Base-by-base conservation (phyloP, 2,329 filamentous ascomycete species). In the Alternaria brassicicola region DNA sequence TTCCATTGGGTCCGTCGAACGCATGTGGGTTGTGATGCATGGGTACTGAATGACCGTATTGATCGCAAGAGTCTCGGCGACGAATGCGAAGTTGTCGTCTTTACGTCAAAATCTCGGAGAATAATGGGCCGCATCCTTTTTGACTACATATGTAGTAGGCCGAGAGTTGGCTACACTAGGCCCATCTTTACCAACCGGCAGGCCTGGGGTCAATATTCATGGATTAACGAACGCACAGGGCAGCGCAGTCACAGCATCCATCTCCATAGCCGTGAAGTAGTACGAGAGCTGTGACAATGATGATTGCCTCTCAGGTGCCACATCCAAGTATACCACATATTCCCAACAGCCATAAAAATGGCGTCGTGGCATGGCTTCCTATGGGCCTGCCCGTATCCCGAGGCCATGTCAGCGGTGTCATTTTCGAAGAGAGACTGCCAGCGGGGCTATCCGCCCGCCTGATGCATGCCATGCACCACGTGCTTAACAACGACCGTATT, bases 351-450 rank as follows among this genome's bases (percentile, higher is more conserved):
- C 36, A 43, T n/a, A 35, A 5, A 13, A 39, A 30, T 54, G 51
- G 48, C 43, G 56, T 49, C 33, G 41, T 28, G 33, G 30, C 19
- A n/a, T 47, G n/a, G 52, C 38, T 31, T 50, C 36, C 31, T 31
- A 45, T 38, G 23, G 30, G 36, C 43, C 25, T 51, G 50, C 43
- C 17, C 26, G n/a, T 43, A 39, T 55, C 41, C 56, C 56, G 50
- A 48, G 52, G 52, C 56, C 56, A 59, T 59, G 56, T 55, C 56
- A 55, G 46, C 56, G 56, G 56, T 59, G 46, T 59, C 43, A 35
- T 55, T 45, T 33, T 55, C 39, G 41, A 58, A 38, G 30, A 38
- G 30, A 51, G 46, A 51, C 52, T 39, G 52, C 42, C 56, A 51
- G 56, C 56, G 56, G 56, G 56, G 56, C 56, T 35, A 59, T 59